These are phyloP conservation scores for Aspergillus eucalypticola DNA, from an alignment of 2,329 filamentous ascomycete species.

Conservation along the genomic window DNA sequence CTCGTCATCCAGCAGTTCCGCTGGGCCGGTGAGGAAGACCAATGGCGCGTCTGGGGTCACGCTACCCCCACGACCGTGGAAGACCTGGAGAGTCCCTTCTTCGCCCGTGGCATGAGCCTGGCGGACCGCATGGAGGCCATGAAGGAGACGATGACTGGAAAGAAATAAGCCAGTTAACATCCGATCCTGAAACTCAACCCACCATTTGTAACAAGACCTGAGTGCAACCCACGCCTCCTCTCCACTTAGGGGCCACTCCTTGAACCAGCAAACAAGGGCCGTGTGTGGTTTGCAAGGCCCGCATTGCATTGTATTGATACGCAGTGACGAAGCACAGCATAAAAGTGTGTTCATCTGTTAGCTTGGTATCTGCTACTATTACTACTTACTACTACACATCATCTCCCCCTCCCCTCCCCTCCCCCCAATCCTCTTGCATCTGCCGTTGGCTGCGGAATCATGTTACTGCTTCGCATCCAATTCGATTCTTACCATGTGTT, in stretches of 20 bases:
- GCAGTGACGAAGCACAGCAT: slow-evolving; percentile 1
- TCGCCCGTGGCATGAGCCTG: slow-evolving; percentile 36
- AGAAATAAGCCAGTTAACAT: slow-evolving; percentile 12
- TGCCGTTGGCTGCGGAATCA: not conserved
- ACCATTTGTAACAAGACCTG: not conserved
- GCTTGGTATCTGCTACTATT: not conserved
- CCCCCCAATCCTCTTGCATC: not conserved
- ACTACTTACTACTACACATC: not conserved
- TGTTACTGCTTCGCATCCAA: not conserved
- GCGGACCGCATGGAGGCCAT: slow-evolving; percentile 39
- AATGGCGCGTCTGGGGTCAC: slow-evolving; percentile 55
- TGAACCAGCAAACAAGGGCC: not conserved
- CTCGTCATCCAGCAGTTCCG: slow-evolving; percentile 52
- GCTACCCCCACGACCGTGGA: slow-evolving; percentile 45
- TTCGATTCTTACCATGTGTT: slow-evolving; percentile 1
- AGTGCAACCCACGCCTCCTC: not conserved
- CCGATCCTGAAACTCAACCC: not conserved
- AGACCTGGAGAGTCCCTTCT: slow-evolving; percentile 39
- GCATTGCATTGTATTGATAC: not conserved
- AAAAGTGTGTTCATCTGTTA: not conserved
- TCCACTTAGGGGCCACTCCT: not conserved
- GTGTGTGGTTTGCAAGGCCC: not conserved
- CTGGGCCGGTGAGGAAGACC: slow-evolving; percentile 42
- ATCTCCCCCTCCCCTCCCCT: not conserved
- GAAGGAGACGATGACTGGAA: slow-evolving; percentile 23